These are phyloP conservation scores for Firmiana major DNA, from an alignment of 345 rosid genomes.

Conservation along the genomic window DNA sequence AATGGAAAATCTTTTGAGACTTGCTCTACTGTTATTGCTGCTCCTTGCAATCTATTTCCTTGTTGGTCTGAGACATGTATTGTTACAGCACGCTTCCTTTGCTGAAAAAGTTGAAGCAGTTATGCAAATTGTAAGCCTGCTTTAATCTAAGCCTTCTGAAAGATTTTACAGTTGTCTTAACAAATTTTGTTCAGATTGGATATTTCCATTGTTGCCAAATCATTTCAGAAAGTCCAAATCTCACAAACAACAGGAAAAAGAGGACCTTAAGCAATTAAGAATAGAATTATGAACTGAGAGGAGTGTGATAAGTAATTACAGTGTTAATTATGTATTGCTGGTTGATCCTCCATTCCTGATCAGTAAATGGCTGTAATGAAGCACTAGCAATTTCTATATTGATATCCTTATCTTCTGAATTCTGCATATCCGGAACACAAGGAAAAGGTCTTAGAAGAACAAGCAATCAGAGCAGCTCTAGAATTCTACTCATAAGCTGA, in stretches of 20 bases:
- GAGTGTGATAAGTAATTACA: constrained; percentile 29
- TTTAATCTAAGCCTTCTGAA: not conserved
- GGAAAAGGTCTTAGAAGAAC: not conserved
- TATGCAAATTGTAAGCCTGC: not conserved
- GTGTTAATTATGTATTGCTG: constrained; percentile 53
- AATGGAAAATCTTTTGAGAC: constrained; percentile 74
- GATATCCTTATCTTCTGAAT: constrained; percentile 29
- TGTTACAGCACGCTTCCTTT: constrained; percentile 64
- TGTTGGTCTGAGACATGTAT: constrained; percentile 57
- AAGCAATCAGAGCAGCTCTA: not conserved
- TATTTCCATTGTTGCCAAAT: not conserved
- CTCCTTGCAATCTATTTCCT: constrained; percentile 58
- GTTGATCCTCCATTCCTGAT: constrained; percentile 60
- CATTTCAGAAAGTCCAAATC: not conserved
- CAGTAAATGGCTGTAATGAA: constrained; percentile 71
- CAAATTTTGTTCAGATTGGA: not conserved
- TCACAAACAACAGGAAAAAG: not conserved
- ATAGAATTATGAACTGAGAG: not conserved
- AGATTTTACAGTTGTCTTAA: not conserved
- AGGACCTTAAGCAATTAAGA: not conserved
- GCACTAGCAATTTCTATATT: constrained; percentile 39
- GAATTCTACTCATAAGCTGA: not conserved
- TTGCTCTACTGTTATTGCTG: constrained; percentile 43
- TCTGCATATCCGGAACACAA: constrained; percentile 28
- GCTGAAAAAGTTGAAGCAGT: constrained; percentile 30